A percentile compares a stretch with the other conserved stretches of the same genome.
Evolutionary conservation across 2,329 filamentous ascomycete species (phyloP).

Genomic region (Botrytis squamosa): DNA sequence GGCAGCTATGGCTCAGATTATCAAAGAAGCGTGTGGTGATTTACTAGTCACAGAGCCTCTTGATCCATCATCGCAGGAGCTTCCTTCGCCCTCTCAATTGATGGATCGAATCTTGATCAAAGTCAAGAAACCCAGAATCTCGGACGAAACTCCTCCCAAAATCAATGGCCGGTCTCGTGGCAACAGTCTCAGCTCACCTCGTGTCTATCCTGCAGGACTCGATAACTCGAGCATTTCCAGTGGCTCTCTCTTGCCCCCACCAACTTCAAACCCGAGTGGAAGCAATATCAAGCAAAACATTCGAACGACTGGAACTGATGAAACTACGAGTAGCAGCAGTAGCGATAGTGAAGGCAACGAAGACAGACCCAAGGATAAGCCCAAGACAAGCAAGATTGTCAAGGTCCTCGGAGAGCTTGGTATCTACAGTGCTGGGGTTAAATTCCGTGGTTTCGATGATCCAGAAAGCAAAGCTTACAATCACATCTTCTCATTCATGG

Average conservation of each 20-base stretch:
- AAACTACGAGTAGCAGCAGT: slow-evolving; percentile 70
- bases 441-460: slow-evolving; percentile 77
- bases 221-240: slow-evolving; percentile 57
- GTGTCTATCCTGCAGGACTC: slow-evolving; percentile 59
- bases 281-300: slow-evolving; percentile 29
- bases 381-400: slow-evolving; percentile 78
- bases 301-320: slow-evolving; percentile 44
- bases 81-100: slow-evolving; percentile 85
- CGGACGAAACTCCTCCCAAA: slow-evolving; percentile 42
- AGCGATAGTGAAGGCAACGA: slow-evolving; percentile 63
- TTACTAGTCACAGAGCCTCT: slow-evolving; percentile 75
- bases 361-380: slow-evolving; percentile 55
- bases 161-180: slow-evolving; percentile 54
- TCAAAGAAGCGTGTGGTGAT: slow-evolving; percentile 80
- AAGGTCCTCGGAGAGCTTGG: slow-evolving; percentile 81
- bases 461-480: slow-evolving; percentile 83
- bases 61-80: slow-evolving; percentile 61
- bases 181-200: slow-evolving; percentile 77
- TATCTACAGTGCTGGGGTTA: slow-evolving; percentile 72
- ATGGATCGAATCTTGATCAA: slow-evolving; percentile 86
- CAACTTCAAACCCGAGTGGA: slow-evolving; percentile 6
- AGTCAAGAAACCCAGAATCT: slow-evolving; percentile 72
- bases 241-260: slow-evolving; percentile 51
- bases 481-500: slow-evolving; percentile 93
- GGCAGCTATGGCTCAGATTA: slow-evolving; percentile 81